These are phyloP conservation scores for Saturnispora halmiae DNA, from an alignment of 805 yeast genomes.

Conservation along the genomic window DNA sequence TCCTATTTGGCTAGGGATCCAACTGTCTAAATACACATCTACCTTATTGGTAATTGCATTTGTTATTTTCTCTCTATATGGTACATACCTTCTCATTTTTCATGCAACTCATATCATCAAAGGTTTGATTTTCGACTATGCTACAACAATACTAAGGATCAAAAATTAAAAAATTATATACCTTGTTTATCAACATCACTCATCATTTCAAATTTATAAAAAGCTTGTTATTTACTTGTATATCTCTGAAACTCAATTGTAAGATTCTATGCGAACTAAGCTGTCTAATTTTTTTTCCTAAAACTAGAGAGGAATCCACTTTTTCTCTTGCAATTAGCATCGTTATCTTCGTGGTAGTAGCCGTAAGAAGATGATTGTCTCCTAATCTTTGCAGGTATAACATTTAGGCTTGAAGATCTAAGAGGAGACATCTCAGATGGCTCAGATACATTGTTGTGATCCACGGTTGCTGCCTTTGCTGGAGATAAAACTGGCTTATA, in stretches of 20 bases:
- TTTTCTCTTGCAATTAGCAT: slow-evolving; percentile 2
- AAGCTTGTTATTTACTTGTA: too few species aligned
- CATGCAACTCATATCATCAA: neutral
- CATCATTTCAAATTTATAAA: too few species aligned
- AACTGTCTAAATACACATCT: neutral
- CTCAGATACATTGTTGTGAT: neutral
- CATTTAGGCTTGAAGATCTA: too few species aligned
- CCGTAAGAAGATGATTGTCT: neutral
- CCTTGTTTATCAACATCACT: too few species aligned
- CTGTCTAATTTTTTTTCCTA: neutral
- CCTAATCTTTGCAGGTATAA: slow-evolving; percentile 1
- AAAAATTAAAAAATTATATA: too few species aligned
- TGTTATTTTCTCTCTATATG: neutral
- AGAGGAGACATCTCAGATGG: neutral
- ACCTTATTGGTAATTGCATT: neutral
- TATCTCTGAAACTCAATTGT: too few species aligned
- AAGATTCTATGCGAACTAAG: too few species aligned
- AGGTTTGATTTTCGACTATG: neutral
- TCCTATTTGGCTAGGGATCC: slow-evolving; percentile 11
- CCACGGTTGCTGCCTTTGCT: slow-evolving; percentile 3
- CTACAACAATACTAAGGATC: neutral
- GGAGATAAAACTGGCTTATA: slow-evolving; percentile 7
- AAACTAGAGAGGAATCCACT: slow-evolving; percentile 9
- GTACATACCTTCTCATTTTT: neutral
- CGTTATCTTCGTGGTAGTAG: too few species aligned